Evolutionary conservation across 73 alveolate genomes (phyloP), one percentile per base, ranked within the genome.

Genomic region (Paramecium pentaurelia): DNA sequence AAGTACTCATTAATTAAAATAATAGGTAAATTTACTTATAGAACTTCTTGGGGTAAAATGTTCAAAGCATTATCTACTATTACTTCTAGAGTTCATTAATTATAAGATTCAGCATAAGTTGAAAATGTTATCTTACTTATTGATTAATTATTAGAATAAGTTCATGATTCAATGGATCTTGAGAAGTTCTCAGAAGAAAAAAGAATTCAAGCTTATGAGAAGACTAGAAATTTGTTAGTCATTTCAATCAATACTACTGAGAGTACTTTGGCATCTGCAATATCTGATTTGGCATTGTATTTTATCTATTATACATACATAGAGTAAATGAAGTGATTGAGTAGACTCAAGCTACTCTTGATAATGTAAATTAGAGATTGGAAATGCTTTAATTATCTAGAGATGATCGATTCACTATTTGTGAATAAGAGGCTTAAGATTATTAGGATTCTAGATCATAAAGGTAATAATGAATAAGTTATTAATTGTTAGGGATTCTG

Each of bases 21-120:
- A 49, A 36, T 45, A 80, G 91, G 51, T 80, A 80, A 80, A 49
- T 80, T 80, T 32, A 27, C 75, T 4, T 49, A 80, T 44, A 42
- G 91, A 80, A 80, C 47, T 1, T 80, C 91, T 3, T 80, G 91
- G 91, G 91, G 91, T 2, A 80, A 80, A 47, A 22, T 80, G 75
- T 80, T 80, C 18, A 80, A 80, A 36, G 75, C 91, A 4, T 80
- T 80, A 77, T 77, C 91, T 9, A 80, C 91, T 7, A 80, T 80
- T 9, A 80, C 91, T 25, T 32, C 91, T 30, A 80, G 91, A 80
- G 71, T 49, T 22, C 36, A 80, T 25, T 16, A 25, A 40, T 49
- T 80, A 47, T 10, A 34, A 11, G 75, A 80, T 28, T 42, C 91
- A 44, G 45, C 28, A 14, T 8, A 44, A 32, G 71, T 80, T 14